phyloP scores from a whole-genome alignment of 257 asterid species.

The Capsicum chinense region DNA sequence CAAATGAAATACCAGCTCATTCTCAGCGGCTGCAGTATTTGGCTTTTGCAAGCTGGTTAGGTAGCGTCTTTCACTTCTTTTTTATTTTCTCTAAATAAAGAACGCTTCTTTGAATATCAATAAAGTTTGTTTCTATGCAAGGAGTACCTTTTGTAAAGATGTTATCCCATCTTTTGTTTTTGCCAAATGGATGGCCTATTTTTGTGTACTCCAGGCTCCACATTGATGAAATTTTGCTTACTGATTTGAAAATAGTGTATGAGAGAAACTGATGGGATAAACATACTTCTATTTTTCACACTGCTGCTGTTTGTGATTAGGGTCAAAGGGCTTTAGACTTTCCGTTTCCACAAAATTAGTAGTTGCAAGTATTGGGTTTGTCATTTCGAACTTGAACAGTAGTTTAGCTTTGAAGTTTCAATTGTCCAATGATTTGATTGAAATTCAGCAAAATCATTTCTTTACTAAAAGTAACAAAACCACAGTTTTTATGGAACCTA shows the following conservation, averaged over 20 bases:
- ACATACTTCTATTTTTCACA: background rate
- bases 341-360: background rate
- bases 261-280: background rate
- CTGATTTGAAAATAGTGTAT: slow-evolving; percentile 10
- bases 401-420: slow-evolving; percentile 3
- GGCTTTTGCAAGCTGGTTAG: slow-evolving; percentile 79
- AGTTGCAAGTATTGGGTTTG: slow-evolving; percentile 5
- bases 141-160: background rate
- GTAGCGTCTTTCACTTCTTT: slow-evolving; percentile 39
- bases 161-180: slow-evolving; percentile 15
- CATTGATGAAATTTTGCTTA: background rate
- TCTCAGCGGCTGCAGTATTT: slow-evolving; percentile 74
- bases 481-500: background rate
- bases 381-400: background rate
- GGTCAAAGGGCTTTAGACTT: background rate
- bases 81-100: background rate
- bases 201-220: background rate
- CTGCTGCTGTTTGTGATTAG: background rate
- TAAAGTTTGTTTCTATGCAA: background rate
- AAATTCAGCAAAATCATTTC: background rate
- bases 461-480: background rate
- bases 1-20: slow-evolving; percentile 67
- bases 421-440: slow-evolving; percentile 20
- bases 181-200: slow-evolving; percentile 9
- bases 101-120: slow-evolving; percentile 20